Evolutionary conservation across 2,329 filamentous ascomycete genomes (phyloP).

Genomic region (Cladosporium cucumerinum): DNA sequence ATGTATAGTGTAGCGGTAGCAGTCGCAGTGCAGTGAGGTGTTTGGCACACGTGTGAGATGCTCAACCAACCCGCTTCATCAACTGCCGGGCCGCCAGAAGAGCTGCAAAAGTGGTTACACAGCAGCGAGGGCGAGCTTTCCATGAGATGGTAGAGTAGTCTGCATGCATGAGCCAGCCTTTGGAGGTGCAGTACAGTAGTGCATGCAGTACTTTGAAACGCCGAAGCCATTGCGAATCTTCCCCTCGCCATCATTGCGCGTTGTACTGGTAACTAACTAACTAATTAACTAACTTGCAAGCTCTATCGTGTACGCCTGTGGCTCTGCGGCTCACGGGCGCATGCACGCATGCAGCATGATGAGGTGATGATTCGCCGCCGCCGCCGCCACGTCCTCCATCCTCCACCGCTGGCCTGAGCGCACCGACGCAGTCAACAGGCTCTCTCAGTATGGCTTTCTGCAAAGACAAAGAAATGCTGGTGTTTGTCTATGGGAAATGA

Average conservation of each 20-base stretch:
- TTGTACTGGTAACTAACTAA: neutral
- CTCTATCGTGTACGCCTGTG: neutral
- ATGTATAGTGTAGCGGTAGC: neutral
- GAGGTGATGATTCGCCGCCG: neutral
- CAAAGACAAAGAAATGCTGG: conserved; percentile 3
- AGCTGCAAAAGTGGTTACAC: neutral
- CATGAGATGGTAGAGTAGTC: neutral
- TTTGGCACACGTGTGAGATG: neutral
- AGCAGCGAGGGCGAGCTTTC: neutral
- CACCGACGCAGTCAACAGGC: neutral
- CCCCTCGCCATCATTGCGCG: neutral
- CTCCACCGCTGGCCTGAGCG: neutral
- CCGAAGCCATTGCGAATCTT: conserved; percentile 9
- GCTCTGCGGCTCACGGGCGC: conserved; percentile 4
- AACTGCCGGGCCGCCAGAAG: neutral
- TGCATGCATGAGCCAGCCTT: neutral
- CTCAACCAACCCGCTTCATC: neutral
- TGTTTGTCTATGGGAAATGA: too few species aligned
- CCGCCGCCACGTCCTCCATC: neutral
- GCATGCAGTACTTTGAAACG: conserved; percentile 4
- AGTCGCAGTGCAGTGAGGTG: neutral
- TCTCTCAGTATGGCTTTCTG: neutral
- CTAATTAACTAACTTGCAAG: neutral
- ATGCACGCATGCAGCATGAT: conserved; percentile 2
- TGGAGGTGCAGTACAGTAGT: neutral